Base-by-base conservation (phyloP, 768 basidiomycete species). In the Phlebiopsis flavidoalba region DNA sequence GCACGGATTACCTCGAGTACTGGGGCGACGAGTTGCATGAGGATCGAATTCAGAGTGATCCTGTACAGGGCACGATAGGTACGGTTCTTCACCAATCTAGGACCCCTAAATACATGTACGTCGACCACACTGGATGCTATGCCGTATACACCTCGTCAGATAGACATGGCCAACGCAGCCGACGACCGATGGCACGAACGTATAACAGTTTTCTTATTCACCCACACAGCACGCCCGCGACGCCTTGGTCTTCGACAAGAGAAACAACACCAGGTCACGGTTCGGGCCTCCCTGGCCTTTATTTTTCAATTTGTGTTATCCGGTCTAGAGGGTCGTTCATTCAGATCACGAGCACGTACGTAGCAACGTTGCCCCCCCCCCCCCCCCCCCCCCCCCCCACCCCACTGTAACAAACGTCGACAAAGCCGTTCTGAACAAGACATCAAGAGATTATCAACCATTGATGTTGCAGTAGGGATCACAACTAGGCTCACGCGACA, bases 191-290 rank as follows among this genome's bases (percentile, higher is more conserved):
- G 76, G 75, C 49, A 97, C 95, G 37, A 98, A 98, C 70, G 96
- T 95, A 0, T 95, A 92, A 1, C 96, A 99, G 70, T 99, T 98
- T 79, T 99, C 98, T n/a, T 77, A 93, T 98, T n/a, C n/a, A n/a
- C n/a, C n/a, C n/a, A n/a, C n/a, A n/a, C 71, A 98, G 95, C 8
- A 97, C 95, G 5, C 95, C 88, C 2, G 89, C 95, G 7, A 93
- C 91, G 8, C 92, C 94, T 7, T 96, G 93, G 93, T 76, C n/a
- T n/a, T 96, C 63, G 93, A 97, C 74, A 88, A 84, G 73, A 93
- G 92, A 66, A 88, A 91, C 70, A 96, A 93, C n/a, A n/a, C n/a
- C n/a, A n/a, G n/a, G n/a, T n/a, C n/a, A n/a, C n/a, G n/a, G n/a
- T n/a, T n/a, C n/a, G n/a, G n/a, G n/a, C n/a, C n/a, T n/a, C n/a